phyloP scores from a whole-genome alignment of 768 basidiomycete species.

The Suillus brevipes region DNA sequence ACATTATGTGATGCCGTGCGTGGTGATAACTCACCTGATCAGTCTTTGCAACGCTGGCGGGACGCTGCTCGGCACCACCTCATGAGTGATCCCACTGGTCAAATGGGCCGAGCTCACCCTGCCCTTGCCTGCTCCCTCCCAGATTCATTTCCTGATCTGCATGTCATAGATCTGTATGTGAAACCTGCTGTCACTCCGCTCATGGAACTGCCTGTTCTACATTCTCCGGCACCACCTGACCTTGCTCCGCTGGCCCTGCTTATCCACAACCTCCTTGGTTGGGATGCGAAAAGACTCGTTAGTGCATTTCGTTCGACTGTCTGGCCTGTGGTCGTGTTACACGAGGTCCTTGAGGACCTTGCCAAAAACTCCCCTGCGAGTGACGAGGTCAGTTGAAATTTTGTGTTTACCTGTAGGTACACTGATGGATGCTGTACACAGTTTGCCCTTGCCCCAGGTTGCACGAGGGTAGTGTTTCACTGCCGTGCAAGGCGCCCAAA shows the following conservation, averaged over 20 bases:
- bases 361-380: not conserved
- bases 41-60: not conserved
- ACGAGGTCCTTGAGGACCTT: conserved; percentile 1
- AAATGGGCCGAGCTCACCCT: not conserved
- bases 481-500: not conserved
- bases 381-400: not conserved
- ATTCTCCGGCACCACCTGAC: not conserved
- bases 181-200: not conserved
- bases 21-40: too few relatives aligned
- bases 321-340: not conserved
- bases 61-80: not conserved
- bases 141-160: not conserved
- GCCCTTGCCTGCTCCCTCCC: not conserved
- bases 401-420: not conserved
- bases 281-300: not conserved
- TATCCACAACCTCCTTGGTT: not conserved
- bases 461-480: not conserved
- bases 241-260: not conserved
- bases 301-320: not conserved
- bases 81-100: not conserved
- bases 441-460: not conserved
- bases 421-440: not conserved
- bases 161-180: not conserved
- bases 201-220: not conserved
- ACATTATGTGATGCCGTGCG: not conserved